phyloP scores from a whole-genome alignment of 306 rosid species.

The Malus asiatica region DNA sequence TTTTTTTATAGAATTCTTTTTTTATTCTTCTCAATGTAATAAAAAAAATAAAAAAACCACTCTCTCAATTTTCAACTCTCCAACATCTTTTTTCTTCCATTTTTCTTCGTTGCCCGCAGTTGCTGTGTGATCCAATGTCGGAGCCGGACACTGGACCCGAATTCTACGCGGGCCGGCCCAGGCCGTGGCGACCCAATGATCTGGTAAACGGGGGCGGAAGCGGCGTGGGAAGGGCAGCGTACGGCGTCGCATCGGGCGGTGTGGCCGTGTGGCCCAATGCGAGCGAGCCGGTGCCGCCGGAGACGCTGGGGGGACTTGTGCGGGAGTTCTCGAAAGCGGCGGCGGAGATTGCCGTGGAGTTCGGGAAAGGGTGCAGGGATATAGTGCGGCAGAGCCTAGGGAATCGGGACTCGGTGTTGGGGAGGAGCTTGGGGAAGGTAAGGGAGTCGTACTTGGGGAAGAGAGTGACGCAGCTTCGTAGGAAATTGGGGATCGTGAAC shows the following conservation, averaged over 20 bases:
- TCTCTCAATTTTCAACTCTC: not conserved
- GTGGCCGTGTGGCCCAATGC: constrained; percentile 19
- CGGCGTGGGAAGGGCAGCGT: not conserved
- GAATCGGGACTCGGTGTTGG: constrained; percentile 48
- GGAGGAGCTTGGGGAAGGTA: constrained; percentile 39
- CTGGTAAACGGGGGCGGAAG: not conserved
- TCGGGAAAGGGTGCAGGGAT: constrained; percentile 87
- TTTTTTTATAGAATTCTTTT: not conserved
- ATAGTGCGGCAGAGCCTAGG: constrained; percentile 68
- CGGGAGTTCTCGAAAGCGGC: constrained; percentile 69
- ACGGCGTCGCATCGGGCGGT: not conserved
- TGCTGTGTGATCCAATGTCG: constrained; percentile 3
- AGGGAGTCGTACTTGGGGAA: constrained; percentile 35
- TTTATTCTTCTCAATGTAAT: constrained; percentile 12
- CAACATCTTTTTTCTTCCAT: not conserved
- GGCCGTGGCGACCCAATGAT: constrained; percentile 14
- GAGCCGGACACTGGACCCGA: not conserved
- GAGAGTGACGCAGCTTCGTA: constrained; percentile 28
- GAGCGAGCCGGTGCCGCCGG: constrained; percentile 35
- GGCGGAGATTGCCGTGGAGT: constrained; percentile 73
- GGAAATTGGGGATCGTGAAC: constrained; percentile 50
- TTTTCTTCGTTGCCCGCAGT: not conserved
- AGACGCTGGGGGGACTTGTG: constrained; percentile 33
- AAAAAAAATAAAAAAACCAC: not conserved
- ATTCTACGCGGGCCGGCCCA: not conserved